phyloP scores from a whole-genome alignment of 2,329 filamentous ascomycete genomes.

The Botrytis byssoidea region DNA sequence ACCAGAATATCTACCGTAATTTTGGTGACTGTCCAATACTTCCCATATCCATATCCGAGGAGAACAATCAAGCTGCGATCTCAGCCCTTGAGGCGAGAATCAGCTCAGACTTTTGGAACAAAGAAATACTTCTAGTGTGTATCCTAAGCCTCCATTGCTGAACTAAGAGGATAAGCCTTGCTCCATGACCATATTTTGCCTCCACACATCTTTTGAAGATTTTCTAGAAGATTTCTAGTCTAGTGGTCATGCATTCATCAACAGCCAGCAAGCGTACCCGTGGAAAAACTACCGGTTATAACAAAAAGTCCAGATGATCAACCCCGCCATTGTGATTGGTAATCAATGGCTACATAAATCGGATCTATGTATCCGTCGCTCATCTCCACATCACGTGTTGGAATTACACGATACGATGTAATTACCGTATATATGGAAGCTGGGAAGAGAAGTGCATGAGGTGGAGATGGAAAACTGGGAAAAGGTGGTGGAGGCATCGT shows the following conservation, averaged over 20 bases:
- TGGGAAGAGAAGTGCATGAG: not conserved
- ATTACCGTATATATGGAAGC: not conserved
- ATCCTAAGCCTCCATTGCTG: not conserved
- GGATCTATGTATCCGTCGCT: not conserved
- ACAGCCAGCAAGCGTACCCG: too few relatives aligned
- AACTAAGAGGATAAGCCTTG: not conserved
- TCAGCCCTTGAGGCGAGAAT: not conserved
- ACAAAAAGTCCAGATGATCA: not conserved
- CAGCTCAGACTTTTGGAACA: not conserved
- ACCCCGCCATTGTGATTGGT: not conserved
- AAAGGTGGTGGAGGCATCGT: not conserved
- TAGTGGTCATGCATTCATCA: not conserved
- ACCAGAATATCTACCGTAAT: not conserved
- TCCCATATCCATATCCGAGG: not conserved
- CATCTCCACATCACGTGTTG: not conserved
- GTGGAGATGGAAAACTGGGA: not conserved
- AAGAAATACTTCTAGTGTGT: not conserved
- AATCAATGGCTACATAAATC: not conserved
- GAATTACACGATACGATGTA: too few relatives aligned
- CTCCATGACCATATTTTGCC: constrained; percentile 1
- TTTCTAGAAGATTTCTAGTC: not conserved
- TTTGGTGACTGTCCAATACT: not conserved
- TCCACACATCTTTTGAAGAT: not conserved
- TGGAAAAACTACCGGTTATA: not conserved
- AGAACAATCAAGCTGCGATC: not conserved